Evolutionary conservation across 331 rosid species (phyloP), one percentile per base, ranked within the genome.

Genomic region (Stylosanthes scabra): DNA sequence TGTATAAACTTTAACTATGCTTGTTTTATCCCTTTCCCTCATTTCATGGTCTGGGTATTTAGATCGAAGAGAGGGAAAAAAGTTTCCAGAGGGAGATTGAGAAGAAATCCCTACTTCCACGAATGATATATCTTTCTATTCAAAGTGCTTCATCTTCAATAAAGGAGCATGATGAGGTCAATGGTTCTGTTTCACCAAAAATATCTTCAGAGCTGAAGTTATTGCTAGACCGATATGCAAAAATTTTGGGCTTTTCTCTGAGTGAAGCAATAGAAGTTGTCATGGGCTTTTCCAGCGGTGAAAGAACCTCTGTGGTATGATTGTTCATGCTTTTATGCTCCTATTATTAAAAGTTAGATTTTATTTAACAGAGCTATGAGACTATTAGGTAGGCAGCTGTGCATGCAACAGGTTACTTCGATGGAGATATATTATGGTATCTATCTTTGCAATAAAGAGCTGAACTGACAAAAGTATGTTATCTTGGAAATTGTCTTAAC

Each of bases 21-120:
- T 59, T 59, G 20, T 20, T 59, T 59, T 49, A 49, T 12, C 57
- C 72, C 71, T 58, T 25, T 25, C 58, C 28, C 72, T 65, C 58
- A 31, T 31, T 71, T 56, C 70, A 14, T 74, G 84, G 40, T 63
- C 63, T 85, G 83, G 78, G 75, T 6, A 75, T 76, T 66, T 78
- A 95, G 99, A 77, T 59, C 60, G 83, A 80, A 70, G 91, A 83
- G 71, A 82, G 87, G 85, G 98, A 88, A 66, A 80, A 81, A 61
- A 84, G 69, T 63, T 83, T 83, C 60, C 87, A 87, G 64, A 95
- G 89, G 68, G 83, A 12, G 76, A 81, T 95, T 28, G 96, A 90
- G 86, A 88, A 86, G 91, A 95, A 80, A 80, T 92, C 97, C 47
- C 88, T 95, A 83, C 96, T 92, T 74, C 97, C 99, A 50, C 88